Evolutionary conservation across 305 asterid species (phyloP).

Genomic region (Rubia tinctorum): DNA sequence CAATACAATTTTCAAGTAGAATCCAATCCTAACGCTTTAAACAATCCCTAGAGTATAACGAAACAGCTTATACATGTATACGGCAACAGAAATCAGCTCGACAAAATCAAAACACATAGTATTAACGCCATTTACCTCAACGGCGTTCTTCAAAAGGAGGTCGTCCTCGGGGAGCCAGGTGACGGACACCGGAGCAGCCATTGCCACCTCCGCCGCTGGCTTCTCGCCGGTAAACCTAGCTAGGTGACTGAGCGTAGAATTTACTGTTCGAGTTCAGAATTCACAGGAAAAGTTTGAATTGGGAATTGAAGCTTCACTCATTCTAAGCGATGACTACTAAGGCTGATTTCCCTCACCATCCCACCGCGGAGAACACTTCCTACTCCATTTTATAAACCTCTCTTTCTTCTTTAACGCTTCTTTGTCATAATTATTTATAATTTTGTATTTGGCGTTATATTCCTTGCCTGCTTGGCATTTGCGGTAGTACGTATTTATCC

Average conservation of each 20-base stretch:
- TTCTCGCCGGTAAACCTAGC: conserved; percentile 45
- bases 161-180: conserved; percentile 88
- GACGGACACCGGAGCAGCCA: conserved; percentile 34
- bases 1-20: neutral
- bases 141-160: conserved; percentile 72
- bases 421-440: no score
- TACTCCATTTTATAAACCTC: neutral
- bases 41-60: neutral
- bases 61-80: neutral
- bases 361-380: neutral
- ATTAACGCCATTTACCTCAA: conserved; percentile 52
- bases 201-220: conserved; percentile 38
- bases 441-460: no score
- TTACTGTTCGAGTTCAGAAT: neutral
- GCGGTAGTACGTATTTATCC: no score
- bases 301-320: neutral
- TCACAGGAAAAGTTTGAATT: neutral
- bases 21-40: neutral
- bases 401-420: neutral
- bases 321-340: neutral
- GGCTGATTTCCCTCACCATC: neutral
- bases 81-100: neutral
- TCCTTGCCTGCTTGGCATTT: no score
- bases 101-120: neutral
- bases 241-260: neutral